These are phyloP conservation scores for Petasospora fabianii DNA, from an alignment of 1,139 yeast species.

Conservation along the genomic window DNA sequence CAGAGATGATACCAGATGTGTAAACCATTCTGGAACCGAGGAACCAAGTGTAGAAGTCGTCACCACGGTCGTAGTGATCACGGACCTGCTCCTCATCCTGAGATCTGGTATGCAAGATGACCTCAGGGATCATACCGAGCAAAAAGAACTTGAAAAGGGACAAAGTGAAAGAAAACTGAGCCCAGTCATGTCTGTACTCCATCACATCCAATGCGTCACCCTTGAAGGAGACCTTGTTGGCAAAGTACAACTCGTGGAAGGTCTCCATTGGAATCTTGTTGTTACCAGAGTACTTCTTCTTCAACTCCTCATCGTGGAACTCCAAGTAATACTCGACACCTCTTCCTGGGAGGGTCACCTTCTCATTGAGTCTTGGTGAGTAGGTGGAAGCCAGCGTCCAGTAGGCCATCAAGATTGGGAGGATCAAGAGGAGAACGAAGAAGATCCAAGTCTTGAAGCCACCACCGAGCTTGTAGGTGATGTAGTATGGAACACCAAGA, in stretches of 20 bases:
- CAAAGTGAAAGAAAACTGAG: slow-evolving; percentile 72
- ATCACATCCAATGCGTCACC: slow-evolving; percentile 83
- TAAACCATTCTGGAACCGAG: slow-evolving; percentile 93
- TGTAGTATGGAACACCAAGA: slow-evolving; percentile 59
- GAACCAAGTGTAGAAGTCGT: slow-evolving; percentile 92
- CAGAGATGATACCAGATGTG: slow-evolving; percentile 81
- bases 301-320: slow-evolving; percentile 73
- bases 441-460: slow-evolving; percentile 67
- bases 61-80: slow-evolving; percentile 96
- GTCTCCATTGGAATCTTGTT: slow-evolving; percentile 89
- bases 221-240: slow-evolving; percentile 78
- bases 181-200: slow-evolving; percentile 93
- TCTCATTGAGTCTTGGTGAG: slow-evolving; percentile 80
- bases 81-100: slow-evolving; percentile 97
- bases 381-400: slow-evolving; percentile 78
- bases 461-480: slow-evolving; percentile 65
- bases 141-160: slow-evolving; percentile 77
- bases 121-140: slow-evolving; percentile 91
- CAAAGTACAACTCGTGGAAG: slow-evolving; percentile 85
- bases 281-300: slow-evolving; percentile 66
- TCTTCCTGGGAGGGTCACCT: slow-evolving; percentile 68
- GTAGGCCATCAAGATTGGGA: slow-evolving; percentile 76
- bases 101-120: slow-evolving; percentile 83
- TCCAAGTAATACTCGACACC: slow-evolving; percentile 79
- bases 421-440: slow-evolving; percentile 45